These are phyloP conservation scores for Fusarium torulosum DNA, from an alignment of 2,329 filamentous ascomycete genomes.

Conservation along the genomic window DNA sequence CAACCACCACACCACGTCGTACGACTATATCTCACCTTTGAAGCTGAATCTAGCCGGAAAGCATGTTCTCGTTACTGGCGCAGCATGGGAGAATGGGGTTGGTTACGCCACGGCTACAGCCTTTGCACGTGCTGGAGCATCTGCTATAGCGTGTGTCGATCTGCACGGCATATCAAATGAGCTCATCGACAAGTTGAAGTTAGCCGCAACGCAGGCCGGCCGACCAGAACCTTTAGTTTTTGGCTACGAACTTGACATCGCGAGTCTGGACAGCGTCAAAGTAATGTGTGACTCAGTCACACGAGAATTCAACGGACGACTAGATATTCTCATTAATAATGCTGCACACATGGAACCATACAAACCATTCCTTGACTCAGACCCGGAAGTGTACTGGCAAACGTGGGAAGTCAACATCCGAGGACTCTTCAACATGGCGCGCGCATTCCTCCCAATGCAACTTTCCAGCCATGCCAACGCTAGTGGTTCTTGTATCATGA, in stretches of 20 bases:
- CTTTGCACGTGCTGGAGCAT: background rate
- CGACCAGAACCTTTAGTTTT: background rate
- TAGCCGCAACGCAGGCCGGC: background rate
- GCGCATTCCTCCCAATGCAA: background rate
- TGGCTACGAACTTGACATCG: background rate
- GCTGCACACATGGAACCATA: background rate
- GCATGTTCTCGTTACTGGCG: background rate
- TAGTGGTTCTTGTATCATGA: background rate
- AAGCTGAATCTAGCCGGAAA: background rate
- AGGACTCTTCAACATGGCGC: background rate
- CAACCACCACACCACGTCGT: background rate
- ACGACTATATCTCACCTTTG: background rate
- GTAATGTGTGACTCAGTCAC: background rate
- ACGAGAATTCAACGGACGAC: background rate
- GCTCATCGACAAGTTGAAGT: background rate
- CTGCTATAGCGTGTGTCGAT: background rate
- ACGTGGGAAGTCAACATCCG: background rate
- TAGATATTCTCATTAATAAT: background rate
- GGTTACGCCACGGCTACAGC: background rate
- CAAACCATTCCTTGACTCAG: background rate
- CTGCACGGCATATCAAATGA: background rate
- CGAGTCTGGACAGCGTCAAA: background rate
- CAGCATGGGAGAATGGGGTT: background rate
- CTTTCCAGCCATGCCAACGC: background rate
- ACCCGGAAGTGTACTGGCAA: background rate